Evolutionary conservation across 768 basidiomycete species (phyloP).

Genomic region (Chalciporus piperatus): DNA sequence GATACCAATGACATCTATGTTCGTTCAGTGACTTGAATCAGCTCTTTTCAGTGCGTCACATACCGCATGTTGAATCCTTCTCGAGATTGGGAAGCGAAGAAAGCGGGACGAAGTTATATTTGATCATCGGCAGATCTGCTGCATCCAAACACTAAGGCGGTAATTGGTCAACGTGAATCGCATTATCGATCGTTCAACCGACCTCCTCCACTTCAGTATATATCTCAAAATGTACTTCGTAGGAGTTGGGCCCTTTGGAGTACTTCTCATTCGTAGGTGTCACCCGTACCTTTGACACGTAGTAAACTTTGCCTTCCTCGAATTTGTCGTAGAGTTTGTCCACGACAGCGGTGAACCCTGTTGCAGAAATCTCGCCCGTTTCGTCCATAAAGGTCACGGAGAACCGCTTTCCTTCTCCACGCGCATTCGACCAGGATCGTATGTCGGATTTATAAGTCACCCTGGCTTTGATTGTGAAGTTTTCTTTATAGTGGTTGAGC

Average conservation of each 20-base stretch:
- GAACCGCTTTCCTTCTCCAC: conserved; percentile 94
- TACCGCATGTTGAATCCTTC: conserved; percentile 84
- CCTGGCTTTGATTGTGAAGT: conserved; percentile 97
- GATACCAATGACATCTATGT: conserved; percentile 80
- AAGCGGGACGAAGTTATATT: conserved; percentile 78
- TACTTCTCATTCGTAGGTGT: conserved; percentile 98
- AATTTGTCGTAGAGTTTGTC: conserved; percentile 82
- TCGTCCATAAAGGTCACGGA: conserved; percentile 93
- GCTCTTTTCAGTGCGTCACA: conserved; percentile 18
- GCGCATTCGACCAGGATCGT: conserved; percentile 81
- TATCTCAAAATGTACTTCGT: conserved; percentile 82
- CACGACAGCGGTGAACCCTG: conserved; percentile 84
- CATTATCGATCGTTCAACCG: conserved; percentile 12
- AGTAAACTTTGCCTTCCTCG: conserved; percentile 92
- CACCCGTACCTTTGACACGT: conserved; percentile 84
- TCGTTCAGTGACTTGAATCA: neutral
- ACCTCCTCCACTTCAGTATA: conserved; percentile 86
- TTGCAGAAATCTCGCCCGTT: conserved; percentile 86
- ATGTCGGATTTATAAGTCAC: conserved; percentile 89
- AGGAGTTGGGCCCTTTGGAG: conserved; percentile 84
- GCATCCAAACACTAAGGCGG: conserved; percentile 71
- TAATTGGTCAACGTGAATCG: conserved; percentile 2
- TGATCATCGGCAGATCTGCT: conserved; percentile 71
- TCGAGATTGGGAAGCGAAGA: conserved; percentile 55
- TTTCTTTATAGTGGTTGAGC: conserved; percentile 94